A percentile compares a stretch with the other conserved stretches of the same genome.
Conservation (phyloP, 257 asterid genomes). For the Solanum commersonii region DNA sequence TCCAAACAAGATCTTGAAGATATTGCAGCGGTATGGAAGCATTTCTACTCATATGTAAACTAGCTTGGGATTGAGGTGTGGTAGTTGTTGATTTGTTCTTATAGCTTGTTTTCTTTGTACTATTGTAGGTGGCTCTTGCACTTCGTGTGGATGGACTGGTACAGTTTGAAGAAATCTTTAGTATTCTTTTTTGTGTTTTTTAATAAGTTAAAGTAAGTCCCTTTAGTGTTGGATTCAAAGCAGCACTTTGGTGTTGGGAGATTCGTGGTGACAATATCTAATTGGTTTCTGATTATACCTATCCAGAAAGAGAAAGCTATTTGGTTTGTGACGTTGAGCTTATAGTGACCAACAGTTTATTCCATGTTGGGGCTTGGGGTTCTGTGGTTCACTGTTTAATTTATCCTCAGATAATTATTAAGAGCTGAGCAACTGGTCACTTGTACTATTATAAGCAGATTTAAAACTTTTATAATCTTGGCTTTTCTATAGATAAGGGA, state of each 20-base stretch:
- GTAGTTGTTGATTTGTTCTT: background rate
- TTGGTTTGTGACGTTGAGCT: background rate
- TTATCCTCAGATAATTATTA: background rate
- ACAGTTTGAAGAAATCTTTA: slow-evolving; percentile 10
- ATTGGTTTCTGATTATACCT: background rate
- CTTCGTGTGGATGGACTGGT: slow-evolving; percentile 96
- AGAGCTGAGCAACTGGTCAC: background rate
- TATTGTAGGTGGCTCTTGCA: slow-evolving; percentile 83
- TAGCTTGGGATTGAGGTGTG: background rate
- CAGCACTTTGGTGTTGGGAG: background rate
- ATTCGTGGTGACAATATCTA: background rate
- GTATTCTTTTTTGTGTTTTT: background rate
- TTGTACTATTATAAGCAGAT: background rate
- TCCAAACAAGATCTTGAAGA: slow-evolving; percentile 96
- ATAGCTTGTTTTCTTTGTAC: slow-evolving; percentile 7
- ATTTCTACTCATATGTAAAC: background rate
- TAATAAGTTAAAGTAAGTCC: background rate
- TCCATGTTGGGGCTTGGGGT: background rate
- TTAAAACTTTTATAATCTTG: background rate
- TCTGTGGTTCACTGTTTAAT: background rate
- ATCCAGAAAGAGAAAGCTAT: background rate
- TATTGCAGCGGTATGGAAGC: slow-evolving; percentile 66
- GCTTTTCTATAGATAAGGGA: background rate
- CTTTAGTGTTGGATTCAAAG: background rate
- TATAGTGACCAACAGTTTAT: background rate